A percentile compares a stretch with the other conserved stretches of the same genome.
Evolutionary conservation across 257 asterid genomes (phyloP).

Genomic region (Solanum appendiculatum): DNA sequence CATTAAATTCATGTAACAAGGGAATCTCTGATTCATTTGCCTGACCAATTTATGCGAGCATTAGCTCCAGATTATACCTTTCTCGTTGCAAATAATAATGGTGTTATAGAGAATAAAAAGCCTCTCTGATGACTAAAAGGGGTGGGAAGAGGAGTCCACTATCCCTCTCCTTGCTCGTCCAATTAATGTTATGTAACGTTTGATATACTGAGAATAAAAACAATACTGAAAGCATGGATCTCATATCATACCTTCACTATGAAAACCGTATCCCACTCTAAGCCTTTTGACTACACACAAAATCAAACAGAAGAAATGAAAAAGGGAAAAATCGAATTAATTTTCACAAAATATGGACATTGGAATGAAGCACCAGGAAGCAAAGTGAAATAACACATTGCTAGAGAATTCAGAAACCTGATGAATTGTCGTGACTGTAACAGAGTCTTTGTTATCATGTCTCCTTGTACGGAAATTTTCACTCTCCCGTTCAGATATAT

Average conservation of each 20-base stretch:
- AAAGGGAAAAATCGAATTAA: background rate
- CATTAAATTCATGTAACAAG: slow-evolving; percentile 74
- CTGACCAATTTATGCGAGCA: slow-evolving; percentile 32
- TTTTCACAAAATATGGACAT: background rate
- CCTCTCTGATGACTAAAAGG: background rate
- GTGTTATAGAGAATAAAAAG: background rate
- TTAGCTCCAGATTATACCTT: background rate
- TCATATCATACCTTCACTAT: slow-evolving; percentile 68
- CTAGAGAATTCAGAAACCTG: slow-evolving; percentile 49
- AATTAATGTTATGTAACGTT: background rate
- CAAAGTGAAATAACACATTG: background rate
- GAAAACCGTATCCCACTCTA: slow-evolving; percentile 99
- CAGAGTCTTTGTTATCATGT: slow-evolving; percentile 73
- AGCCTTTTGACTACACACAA: slow-evolving; percentile 76
- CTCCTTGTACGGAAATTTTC: slow-evolving; percentile 77
- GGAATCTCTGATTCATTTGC: slow-evolving; percentile 95
- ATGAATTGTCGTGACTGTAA: slow-evolving; percentile 94
- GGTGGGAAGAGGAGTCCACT: background rate
- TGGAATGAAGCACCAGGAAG: slow-evolving; percentile 1
- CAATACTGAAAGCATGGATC: background rate
- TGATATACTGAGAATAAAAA: background rate
- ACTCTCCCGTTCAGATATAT: slow-evolving; percentile 69
- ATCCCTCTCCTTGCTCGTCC: background rate
- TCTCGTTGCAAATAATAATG: background rate
- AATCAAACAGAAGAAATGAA: slow-evolving; percentile 2